These are phyloP conservation scores for Canavalia gladiata DNA, from an alignment of 306 rosid genomes.

Conservation along the genomic window DNA sequence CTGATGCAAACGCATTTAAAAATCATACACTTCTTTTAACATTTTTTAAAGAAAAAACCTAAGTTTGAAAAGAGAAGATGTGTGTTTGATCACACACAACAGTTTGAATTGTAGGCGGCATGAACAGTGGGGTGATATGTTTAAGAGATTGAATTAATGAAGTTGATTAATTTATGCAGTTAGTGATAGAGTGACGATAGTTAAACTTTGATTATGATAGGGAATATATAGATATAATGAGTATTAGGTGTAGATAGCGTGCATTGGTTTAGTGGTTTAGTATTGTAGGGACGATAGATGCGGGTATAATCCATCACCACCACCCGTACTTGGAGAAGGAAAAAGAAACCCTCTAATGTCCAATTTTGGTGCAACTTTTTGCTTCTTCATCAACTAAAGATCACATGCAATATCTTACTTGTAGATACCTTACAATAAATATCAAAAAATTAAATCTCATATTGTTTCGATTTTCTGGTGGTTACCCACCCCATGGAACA, in stretches of 20 bases:
- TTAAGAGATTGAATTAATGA: background rate
- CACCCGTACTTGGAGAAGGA: background rate
- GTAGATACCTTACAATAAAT: background rate
- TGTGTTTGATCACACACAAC: background rate
- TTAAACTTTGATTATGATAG: background rate
- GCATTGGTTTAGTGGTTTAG: background rate
- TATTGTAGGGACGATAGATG: background rate
- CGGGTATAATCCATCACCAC: background rate
- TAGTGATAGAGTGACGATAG: background rate
- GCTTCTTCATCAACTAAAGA: background rate
- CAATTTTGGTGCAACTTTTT: background rate
- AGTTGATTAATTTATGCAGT: background rate
- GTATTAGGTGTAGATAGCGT: slow-evolving; percentile 20
- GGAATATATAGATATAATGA: background rate
- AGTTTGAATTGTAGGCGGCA: too few relatives aligned
- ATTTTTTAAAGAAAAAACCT: too few relatives aligned
- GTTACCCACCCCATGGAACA: background rate
- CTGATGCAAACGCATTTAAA: background rate
- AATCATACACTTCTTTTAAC: too few relatives aligned
- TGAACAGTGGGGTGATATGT: background rate
- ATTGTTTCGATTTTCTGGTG: background rate
- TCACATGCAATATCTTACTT: slow-evolving; percentile 6
- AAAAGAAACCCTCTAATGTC: background rate
- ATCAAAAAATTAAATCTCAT: background rate
- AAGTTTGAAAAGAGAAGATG: too few relatives aligned